Percentiles rank a stretch among this genome's conserved stretches.
Conservation (phyloP, 73 alveolate species). For the Diophrys appendiculata region DNA sequence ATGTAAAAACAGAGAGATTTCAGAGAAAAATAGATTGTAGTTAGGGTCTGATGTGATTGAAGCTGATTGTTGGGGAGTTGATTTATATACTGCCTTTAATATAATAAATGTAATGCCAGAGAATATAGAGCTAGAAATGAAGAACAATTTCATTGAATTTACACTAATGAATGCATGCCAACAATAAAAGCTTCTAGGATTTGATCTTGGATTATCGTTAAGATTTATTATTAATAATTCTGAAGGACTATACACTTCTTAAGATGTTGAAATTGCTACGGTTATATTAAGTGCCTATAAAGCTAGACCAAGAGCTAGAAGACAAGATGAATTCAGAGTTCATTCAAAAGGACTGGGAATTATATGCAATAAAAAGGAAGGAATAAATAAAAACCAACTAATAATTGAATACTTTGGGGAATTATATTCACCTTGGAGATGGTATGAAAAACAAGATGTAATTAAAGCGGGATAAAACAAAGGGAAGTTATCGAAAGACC, state of each 20-base stretch:
- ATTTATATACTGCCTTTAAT: slow-evolving; percentile 86
- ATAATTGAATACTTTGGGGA: slow-evolving; percentile 97
- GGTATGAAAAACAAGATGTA: slow-evolving; percentile 98
- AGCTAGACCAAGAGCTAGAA: slow-evolving; percentile 56
- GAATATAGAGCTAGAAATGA: slow-evolving; percentile 65
- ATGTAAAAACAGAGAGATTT: slow-evolving; percentile 82
- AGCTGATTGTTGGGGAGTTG: slow-evolving; percentile 97
- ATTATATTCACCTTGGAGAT: slow-evolving; percentile 93
- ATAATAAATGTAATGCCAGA: slow-evolving; percentile 80
- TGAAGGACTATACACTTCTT: slow-evolving; percentile 56
- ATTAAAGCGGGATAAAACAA: slow-evolving; percentile 86
- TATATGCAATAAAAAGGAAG: slow-evolving; percentile 87
- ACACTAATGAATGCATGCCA: slow-evolving; percentile 78
- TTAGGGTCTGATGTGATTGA: slow-evolving; percentile 85
- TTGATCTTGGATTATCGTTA: slow-evolving; percentile 83
- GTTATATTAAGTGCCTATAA: slow-evolving; percentile 67
- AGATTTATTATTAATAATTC: slow-evolving; percentile 63
- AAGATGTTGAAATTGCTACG: slow-evolving; percentile 80
- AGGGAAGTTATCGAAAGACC: slow-evolving; percentile 78
- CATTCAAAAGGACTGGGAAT: slow-evolving; percentile 97
- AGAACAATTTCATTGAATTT: slow-evolving; percentile 80
- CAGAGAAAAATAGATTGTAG: slow-evolving; percentile 64
- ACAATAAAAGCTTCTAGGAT: slow-evolving; percentile 73
- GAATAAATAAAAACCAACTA: slow-evolving; percentile 88
- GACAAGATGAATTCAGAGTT: slow-evolving; percentile 78